Evolutionary conservation across 2,329 filamentous ascomycete species (phyloP).

Genomic region (Hypomyces rosellus): DNA sequence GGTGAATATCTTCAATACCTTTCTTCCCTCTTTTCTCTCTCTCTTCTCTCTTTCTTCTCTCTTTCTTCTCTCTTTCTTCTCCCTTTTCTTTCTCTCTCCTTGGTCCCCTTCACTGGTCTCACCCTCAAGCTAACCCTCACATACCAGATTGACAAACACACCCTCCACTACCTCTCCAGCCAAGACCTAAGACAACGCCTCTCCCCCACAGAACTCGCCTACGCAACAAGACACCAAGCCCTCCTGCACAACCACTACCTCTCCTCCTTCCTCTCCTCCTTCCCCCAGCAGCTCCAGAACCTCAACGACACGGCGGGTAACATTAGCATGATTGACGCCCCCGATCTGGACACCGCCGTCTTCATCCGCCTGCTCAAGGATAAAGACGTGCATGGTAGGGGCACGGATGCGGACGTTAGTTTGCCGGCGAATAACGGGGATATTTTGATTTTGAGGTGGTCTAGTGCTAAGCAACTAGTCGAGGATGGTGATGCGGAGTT

Average conservation of each 20-base stretch:
- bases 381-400: constrained; percentile 50
- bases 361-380: constrained; percentile 70
- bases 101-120: too few relatives aligned
- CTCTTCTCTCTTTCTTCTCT: neutral
- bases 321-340: constrained; percentile 84
- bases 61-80: neutral
- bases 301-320: constrained; percentile 88
- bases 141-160: constrained; percentile 65
- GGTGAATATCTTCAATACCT: constrained; percentile 38
- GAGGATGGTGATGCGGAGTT: constrained; percentile 51
- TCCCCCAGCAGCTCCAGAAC: constrained; percentile 72
- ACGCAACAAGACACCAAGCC: constrained; percentile 78
- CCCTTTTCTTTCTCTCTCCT: neutral
- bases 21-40: neutral
- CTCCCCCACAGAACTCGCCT: constrained; percentile 70
- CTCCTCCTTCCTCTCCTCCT: constrained; percentile 74
- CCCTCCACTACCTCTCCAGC: constrained; percentile 64
- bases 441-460: constrained; percentile 65
- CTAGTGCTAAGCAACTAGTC: constrained; percentile 61
- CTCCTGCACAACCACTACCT: constrained; percentile 81
- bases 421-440: constrained; percentile 56
- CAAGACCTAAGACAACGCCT: constrained; percentile 54
- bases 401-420: constrained; percentile 56
- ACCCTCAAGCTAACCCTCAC: neutral
- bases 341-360: constrained; percentile 76